Base-by-base conservation (phyloP, 2,329 filamentous ascomycete genomes). In the Fusarium lyarnte region DNA sequence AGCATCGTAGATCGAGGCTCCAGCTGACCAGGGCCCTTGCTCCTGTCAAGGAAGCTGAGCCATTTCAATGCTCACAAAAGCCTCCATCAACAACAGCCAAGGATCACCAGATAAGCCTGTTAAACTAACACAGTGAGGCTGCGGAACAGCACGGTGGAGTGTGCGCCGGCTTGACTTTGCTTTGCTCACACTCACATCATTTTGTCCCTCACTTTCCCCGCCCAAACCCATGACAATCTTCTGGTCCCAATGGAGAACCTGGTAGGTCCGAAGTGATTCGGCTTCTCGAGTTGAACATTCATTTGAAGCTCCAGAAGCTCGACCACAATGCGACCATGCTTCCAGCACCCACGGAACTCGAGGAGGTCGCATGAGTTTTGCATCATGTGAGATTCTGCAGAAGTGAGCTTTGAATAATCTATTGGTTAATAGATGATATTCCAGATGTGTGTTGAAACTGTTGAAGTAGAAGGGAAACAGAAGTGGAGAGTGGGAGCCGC, bases 351-450 rank as follows among this genome's bases (percentile, higher is more conserved):
- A 74, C 74, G 64, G 60, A 68, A 63, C 55, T 66, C 58, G 63
- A 76, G 61, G 53, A 65, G 64, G 72, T 77, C 74, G 77, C 77
- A 79, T 79, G 72, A 66, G 70, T 61, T 57, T 43, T 58, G 53
- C 31, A 72, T 73, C 77, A 79, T 79, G 77, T 79, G 77, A 79
- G 74, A 66, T 68, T 59, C 52, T 63, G 71, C 54, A 62, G 63
- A 53, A 69, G 58, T 57, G 66, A 58, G 65, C 46, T 60, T 38
- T 69, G 55, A 27, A 36, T 45, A 54, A 52, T 46, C 54, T 43
- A 77, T 74, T 77, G 71, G 74, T 61, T 49, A 51, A 46, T 60
- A 46, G 23, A 36, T 19, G 27, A 49, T 43, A 52, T 59, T 60
- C 38, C 53, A 42, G 46, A 69, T 61, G 59, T 55, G 52, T 52